Conservation (phyloP, 2,329 filamentous ascomycete genomes). For the Aspergillus japonicus region DNA sequence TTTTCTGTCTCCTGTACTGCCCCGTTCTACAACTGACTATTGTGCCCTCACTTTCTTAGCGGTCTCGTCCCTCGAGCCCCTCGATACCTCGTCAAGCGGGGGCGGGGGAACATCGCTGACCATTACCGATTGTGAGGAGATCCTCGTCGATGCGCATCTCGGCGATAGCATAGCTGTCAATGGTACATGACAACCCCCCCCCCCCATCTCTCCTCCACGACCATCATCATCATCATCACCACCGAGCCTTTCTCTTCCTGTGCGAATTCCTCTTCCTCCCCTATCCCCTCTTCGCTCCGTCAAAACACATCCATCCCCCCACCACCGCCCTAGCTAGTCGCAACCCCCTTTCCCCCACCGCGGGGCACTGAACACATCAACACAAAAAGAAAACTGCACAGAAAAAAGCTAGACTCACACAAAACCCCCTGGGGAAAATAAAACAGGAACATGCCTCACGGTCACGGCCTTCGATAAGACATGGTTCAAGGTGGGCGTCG, state of each 20-base stretch:
- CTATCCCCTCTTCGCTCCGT: not conserved
- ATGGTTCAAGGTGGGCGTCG: constrained; percentile 86
- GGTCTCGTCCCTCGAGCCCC: constrained; percentile 74
- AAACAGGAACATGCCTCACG: constrained; percentile 75
- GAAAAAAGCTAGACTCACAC: not conserved
- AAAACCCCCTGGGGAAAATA: not conserved
- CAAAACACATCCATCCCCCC: not conserved
- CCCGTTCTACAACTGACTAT: not conserved
- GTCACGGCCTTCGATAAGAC: constrained; percentile 68
- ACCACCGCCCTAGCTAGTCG: not conserved
- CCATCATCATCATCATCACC: too few species aligned
- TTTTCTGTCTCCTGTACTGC: constrained; percentile 23
- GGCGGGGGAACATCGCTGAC: constrained; percentile 86
- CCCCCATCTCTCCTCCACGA: not conserved
- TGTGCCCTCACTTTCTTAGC: constrained; percentile 51
- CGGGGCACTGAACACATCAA: too few species aligned
- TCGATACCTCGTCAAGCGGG: constrained; percentile 69
- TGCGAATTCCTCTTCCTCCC: too few species aligned
- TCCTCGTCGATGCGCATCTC: constrained; percentile 78
- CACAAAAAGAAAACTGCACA: too few species aligned
- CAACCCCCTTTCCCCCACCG: not conserved
- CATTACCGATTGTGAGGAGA: constrained; percentile 71
- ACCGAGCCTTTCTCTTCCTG: too few species aligned
- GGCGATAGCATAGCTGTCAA: constrained; percentile 96
- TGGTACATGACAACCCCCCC: constrained; percentile 50